phyloP scores from a whole-genome alignment of 176 grass and related monocot genomes.

The Phragmites australis region DNA sequence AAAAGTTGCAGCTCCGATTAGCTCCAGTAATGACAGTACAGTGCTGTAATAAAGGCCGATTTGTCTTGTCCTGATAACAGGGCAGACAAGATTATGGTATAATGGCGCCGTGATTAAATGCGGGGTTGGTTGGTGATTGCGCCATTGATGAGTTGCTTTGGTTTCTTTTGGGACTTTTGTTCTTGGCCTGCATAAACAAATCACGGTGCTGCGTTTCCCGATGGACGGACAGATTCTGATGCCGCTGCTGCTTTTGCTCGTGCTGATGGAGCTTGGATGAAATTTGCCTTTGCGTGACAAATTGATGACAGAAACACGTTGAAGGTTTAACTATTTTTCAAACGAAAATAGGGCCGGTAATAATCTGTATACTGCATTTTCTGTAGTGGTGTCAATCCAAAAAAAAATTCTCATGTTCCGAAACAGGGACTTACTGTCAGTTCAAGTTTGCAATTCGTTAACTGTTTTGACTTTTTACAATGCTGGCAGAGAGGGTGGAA shows the following conservation, averaged over 20 bases:
- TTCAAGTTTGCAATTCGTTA: neutral
- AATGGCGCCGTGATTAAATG: constrained; percentile 41
- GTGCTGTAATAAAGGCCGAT: neutral
- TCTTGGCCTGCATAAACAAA: constrained; percentile 39
- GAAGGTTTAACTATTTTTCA: too few relatives aligned
- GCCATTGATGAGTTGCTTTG: neutral
- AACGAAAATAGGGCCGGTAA: neutral
- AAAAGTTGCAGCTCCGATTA: neutral
- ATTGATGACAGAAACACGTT: neutral
- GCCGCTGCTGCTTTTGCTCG: neutral
- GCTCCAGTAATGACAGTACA: neutral
- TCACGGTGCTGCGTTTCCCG: neutral
- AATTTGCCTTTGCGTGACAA: too few relatives aligned
- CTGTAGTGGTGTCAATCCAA: neutral
- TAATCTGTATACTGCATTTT: too few relatives aligned
- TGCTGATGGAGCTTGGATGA: neutral
- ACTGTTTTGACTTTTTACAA: neutral
- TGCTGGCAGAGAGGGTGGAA: neutral
- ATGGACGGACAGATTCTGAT: constrained; percentile 26
- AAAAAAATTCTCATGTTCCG: too few relatives aligned
- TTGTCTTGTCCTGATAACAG: neutral
- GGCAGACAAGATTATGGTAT: constrained; percentile 30
- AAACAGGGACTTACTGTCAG: too few relatives aligned
- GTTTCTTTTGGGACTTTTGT: constrained; percentile 2
- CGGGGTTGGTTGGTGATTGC: neutral